A percentile compares a stretch with the other conserved stretches of the same genome.
Conservation (phyloP, 2,329 filamentous ascomycete species). For the Curvularia spicifera region DNA sequence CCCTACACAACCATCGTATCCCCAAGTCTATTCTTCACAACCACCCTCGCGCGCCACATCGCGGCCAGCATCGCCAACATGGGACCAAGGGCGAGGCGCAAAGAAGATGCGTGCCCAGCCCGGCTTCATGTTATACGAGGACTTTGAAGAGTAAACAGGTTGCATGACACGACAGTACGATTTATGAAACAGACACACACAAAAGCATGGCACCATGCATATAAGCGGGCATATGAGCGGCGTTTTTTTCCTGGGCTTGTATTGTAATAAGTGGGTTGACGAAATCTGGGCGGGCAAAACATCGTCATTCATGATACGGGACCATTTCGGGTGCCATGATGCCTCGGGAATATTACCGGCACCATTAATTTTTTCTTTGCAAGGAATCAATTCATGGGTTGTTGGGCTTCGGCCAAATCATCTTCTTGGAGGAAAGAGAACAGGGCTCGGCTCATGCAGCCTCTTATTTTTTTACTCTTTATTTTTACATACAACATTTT, state of each 20-base stretch:
- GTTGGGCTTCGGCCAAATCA: conserved; percentile 4
- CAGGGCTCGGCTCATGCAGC: neutral
- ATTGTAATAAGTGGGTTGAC: conserved; percentile 3
- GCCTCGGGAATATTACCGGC: neutral
- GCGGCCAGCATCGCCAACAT: conserved; percentile 39
- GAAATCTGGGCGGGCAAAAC: neutral
- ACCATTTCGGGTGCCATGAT: neutral
- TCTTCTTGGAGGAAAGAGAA: conserved; percentile 5
- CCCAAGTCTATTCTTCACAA: conserved; percentile 35
- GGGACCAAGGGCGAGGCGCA: conserved; percentile 33
- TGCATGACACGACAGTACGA: conserved; percentile 24
- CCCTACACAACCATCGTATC: conserved; percentile 26
- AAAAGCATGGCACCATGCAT: conserved; percentile 14
- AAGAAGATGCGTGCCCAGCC: conserved; percentile 33
- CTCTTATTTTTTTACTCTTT: neutral
- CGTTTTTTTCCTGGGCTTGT: conserved; percentile 15
- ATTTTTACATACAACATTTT: too few relatives aligned
- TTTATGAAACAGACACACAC: conserved; percentile 17
- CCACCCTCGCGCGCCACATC: conserved; percentile 33
- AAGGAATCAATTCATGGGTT: neutral
- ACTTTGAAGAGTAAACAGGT: conserved; percentile 22
- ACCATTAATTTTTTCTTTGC: neutral
- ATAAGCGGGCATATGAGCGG: conserved; percentile 23
- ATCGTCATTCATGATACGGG: neutral
- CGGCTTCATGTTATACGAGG: conserved; percentile 29